Evolutionary conservation across 257 asterid species (phyloP), one percentile per base, ranked within the genome.

Genomic region (Ilex aquifolium): DNA sequence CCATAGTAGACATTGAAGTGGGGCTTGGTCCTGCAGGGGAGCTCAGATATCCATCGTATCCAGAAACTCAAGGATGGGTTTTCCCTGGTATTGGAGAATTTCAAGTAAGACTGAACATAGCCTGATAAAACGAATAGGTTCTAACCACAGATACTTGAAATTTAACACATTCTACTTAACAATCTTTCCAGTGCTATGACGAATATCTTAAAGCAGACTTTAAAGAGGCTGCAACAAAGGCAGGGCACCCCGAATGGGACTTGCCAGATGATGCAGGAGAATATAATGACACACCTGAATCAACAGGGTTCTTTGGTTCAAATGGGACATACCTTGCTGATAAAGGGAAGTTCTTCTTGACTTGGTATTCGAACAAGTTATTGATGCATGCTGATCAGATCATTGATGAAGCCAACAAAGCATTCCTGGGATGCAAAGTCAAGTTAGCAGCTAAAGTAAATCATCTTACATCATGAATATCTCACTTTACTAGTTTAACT

Each of bases 1-100:
- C 84, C 5, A 76, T 91, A 29, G 67, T 84, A 4, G 98, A 91
- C 74, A 69, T 88, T 66, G 98, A 91, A 75, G 84, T 88, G 8
- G 98, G 97, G 57, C 74, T 88, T 32, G 98, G 98, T 56, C 96
- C 96, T 12, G 91, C 94, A 0, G 98, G 98, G 17, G 96, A 91
- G 64, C 91, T 91, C 52, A 73, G 95, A 53, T 88, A 88, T 63
- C 95, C 98, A 1, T 86, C 98, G 2, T 88, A 88, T 63, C 84
- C 86, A 13, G 76, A 81, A 76, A 70, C 80, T 61, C 94, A 81
- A 42, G 98, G 96, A 60, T 88, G 95, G 97, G 17, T 36, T 42
- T 91, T 76, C 71, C 97, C 96, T 1, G 95, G 95, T 21, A 82
- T 88, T 13, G 96, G 95, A 64, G 95, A 88, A 74, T 88, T 88